Conservation (phyloP, 2,329 filamentous ascomycete genomes). For the Beauveria brongniartii region DNA sequence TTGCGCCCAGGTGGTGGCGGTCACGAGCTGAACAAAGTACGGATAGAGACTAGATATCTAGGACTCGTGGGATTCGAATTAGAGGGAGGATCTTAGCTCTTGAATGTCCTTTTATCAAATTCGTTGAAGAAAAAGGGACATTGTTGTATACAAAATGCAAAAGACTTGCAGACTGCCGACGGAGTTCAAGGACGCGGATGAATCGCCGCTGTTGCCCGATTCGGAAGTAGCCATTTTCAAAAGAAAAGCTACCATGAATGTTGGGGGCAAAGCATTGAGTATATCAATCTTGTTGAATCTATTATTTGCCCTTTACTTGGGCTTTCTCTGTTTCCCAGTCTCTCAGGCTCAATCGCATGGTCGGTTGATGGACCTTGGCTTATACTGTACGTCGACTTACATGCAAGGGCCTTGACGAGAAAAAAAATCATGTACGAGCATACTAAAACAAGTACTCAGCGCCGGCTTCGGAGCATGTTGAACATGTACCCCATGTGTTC, state of each 20-base stretch:
- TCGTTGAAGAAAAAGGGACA: background rate
- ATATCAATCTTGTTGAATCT: background rate
- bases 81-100: no score
- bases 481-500: background rate
- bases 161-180: background rate
- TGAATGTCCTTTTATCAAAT: background rate
- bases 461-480: background rate
- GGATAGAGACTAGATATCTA: no score
- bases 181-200: background rate
- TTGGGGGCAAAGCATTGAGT: background rate
- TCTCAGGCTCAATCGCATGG: no score
- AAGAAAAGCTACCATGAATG: background rate
- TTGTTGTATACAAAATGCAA: background rate
- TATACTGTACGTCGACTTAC: background rate
- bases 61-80: background rate
- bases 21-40: background rate
- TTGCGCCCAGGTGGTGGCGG: background rate
- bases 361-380: background rate
- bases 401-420: background rate
- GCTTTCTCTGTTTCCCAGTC: background rate
- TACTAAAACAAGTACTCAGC: background rate
- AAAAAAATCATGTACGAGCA: no score
- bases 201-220: background rate
- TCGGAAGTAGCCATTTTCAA: background rate
- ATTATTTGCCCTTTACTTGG: background rate